Evolutionary conservation across 352 stramenopile species (phyloP).

Genomic region (Saprolegnia diclina): DNA sequence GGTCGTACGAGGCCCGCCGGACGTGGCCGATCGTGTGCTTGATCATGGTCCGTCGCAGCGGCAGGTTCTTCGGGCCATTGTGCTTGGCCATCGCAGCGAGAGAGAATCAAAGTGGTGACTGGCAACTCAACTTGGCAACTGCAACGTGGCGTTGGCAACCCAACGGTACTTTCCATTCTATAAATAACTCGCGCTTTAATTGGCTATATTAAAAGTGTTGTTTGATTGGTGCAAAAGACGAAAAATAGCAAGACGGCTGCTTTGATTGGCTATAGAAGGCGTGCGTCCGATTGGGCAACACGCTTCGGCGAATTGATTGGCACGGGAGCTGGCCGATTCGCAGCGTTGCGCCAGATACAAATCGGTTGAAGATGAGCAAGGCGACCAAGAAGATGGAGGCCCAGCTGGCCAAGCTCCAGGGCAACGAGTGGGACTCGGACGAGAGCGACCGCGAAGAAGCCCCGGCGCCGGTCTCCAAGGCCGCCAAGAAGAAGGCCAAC

Average conservation of each 20-base stretch:
- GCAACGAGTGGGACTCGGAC: constrained; percentile 82
- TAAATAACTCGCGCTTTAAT: constrained; percentile 9
- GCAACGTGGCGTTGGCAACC: neutral
- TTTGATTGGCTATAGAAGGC: no score
- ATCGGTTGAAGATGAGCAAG: constrained; percentile 19
- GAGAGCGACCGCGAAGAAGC: constrained; percentile 51
- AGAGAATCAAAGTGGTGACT: neutral
- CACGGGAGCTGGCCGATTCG: neutral
- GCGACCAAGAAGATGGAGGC: constrained; percentile 39
- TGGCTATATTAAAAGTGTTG: neutral
- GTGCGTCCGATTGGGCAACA: neutral
- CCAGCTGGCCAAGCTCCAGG: constrained; percentile 76
- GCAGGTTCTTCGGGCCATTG: constrained; percentile 29
- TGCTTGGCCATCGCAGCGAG: constrained; percentile 11
- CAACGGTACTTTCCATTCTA: constrained; percentile 4
- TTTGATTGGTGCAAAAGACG: neutral
- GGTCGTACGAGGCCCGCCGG: constrained; percentile 52
- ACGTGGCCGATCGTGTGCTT: constrained; percentile 69
- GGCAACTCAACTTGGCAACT: neutral
- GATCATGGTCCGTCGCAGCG: constrained; percentile 74
- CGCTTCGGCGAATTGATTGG: constrained; percentile 3
- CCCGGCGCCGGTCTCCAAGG: constrained; percentile 33
- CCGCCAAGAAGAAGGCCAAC: constrained; percentile 46
- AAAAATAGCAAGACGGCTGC: no score
- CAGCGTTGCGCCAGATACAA: neutral